Base-by-base conservation (phyloP, 2,329 filamentous ascomycete species). In the Ophiostoma sp. region DNA sequence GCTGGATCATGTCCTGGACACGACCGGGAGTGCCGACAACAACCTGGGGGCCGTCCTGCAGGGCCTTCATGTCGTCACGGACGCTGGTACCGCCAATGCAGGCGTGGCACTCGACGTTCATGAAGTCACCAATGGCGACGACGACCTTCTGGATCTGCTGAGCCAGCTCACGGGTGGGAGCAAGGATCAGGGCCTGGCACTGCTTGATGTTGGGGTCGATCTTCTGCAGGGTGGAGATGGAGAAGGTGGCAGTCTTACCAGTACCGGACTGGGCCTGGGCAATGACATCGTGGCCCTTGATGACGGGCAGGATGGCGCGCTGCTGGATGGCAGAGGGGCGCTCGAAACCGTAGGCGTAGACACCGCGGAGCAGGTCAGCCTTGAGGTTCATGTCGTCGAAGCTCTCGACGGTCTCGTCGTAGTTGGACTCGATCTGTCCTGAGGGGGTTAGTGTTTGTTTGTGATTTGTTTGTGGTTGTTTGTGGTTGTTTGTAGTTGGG, bases 341-440 rank as follows among this genome's bases (percentile, higher is more conserved):
- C 89, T 99, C 95, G 86, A 99, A 99, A 91, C 95, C 95, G 83
- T 99, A 99, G 81, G 95, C 95, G 83, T 98, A 99, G 82, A 99
- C 93, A 86, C 88, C 95, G 85, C 95, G 93, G 81, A 99, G 93
- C 80, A 99, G 91, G 87, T 99, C 95, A 75, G 93, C 81, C 89
- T 96, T 97, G 79, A 99, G 89, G 85, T 89, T 90, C 95, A 99
- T 99, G 78, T 94, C 88, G 84, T 99, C 95, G 85, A 99, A 99
- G 73, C 93, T 97, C 85, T 99, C 96, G 83, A 95, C 94, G 79
- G 94, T 94, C 89, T 98, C 94, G 88, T 99, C 95, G 86, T 98
- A 99, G 92, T 99, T 99, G 81, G 94, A 97, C 89, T 99, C 96
- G 88, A 99, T 99, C 86, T 96, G 93, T 84, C 90, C 94, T 97